phyloP scores from a whole-genome alignment of 805 yeast species.

The Yamadazyma philogaea region DNA sequence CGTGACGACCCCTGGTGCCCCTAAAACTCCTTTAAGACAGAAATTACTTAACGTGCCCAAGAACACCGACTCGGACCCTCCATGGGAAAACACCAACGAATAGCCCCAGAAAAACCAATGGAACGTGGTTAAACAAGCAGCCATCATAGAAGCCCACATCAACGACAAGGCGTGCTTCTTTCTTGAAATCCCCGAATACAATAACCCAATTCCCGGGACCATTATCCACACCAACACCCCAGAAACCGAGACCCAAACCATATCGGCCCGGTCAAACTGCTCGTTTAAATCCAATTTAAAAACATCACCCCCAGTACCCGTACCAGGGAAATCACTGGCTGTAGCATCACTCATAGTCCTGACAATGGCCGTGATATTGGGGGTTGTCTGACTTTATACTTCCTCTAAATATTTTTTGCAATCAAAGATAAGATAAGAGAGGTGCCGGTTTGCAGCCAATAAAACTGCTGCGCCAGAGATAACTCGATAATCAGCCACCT shows the following conservation, averaged over 20 bases:
- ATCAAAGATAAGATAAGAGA: slow-evolving; percentile 5
- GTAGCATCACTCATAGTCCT: slow-evolving; percentile 12
- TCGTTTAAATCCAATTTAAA: slow-evolving; percentile 67
- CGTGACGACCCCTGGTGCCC: slow-evolving; percentile 66
- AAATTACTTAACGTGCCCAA: slow-evolving; percentile 82
- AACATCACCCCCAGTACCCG: slow-evolving; percentile 79
- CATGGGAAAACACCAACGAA: slow-evolving; percentile 78
- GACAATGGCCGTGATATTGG: too few species aligned
- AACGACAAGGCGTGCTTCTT: slow-evolving; percentile 94
- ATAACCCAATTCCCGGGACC: slow-evolving; percentile 93
- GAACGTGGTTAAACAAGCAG: slow-evolving; percentile 75
- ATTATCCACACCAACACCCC: slow-evolving; percentile 87
- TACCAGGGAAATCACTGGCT: slow-evolving; percentile 46
- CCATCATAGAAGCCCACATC: slow-evolving; percentile 92
- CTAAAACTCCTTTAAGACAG: slow-evolving; percentile 76
- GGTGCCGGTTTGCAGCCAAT: slow-evolving; percentile 4
- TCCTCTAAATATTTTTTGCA: slow-evolving; percentile 1
- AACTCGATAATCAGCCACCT: too few species aligned
- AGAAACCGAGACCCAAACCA: slow-evolving; percentile 82
- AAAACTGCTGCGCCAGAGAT: background rate
- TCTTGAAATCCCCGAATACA: slow-evolving; percentile 91
- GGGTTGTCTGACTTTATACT: background rate
- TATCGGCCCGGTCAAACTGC: slow-evolving; percentile 69
- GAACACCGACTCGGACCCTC: slow-evolving; percentile 56
- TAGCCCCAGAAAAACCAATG: slow-evolving; percentile 99